Evolutionary conservation across 2,329 filamentous ascomycete species (phyloP).

Genomic region (Exophiala sp.): DNA sequence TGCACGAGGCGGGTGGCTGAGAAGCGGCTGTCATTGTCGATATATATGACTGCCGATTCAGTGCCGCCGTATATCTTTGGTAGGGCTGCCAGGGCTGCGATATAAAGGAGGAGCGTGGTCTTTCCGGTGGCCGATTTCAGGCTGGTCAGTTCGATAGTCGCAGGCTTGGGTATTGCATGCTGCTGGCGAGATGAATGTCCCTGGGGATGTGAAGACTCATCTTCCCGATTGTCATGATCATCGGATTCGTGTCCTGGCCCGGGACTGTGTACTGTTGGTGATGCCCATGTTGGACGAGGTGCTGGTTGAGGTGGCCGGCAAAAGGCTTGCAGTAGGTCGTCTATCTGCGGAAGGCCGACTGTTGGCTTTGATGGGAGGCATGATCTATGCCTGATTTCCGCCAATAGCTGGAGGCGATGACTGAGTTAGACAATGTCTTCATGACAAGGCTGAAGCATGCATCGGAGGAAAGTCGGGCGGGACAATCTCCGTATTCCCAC

Average conservation of each 20-base stretch:
- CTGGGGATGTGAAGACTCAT: not conserved
- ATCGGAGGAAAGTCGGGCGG: constrained; percentile 1
- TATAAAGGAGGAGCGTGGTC: constrained; percentile 57
- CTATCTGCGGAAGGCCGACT: constrained; percentile 47
- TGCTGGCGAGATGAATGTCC: not conserved
- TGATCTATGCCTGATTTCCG: constrained; percentile 34
- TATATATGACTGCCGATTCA: constrained; percentile 50
- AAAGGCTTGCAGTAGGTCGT: constrained; percentile 42
- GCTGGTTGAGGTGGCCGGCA: constrained; percentile 25
- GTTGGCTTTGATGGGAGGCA: constrained; percentile 17
- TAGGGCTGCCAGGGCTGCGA: constrained; percentile 51
- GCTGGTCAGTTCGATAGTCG: constrained; percentile 55
- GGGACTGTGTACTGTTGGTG: not conserved
- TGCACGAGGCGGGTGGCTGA: constrained; percentile 46
- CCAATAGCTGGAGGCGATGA: constrained; percentile 37
- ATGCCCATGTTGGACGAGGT: constrained; percentile 8
- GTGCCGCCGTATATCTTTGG: constrained; percentile 45
- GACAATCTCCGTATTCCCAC: not conserved
- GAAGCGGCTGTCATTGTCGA: constrained; percentile 57
- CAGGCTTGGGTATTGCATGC: constrained; percentile 24
- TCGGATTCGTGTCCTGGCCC: not conserved
- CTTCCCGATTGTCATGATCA: not conserved
- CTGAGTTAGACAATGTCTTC: not conserved
- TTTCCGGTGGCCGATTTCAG: constrained; percentile 53
- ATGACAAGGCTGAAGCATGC: constrained; percentile 4